Percentiles rank a stretch among this genome's conserved stretches.
Conservation (phyloP, 106 monocot species). For the Acorus gramineus region DNA sequence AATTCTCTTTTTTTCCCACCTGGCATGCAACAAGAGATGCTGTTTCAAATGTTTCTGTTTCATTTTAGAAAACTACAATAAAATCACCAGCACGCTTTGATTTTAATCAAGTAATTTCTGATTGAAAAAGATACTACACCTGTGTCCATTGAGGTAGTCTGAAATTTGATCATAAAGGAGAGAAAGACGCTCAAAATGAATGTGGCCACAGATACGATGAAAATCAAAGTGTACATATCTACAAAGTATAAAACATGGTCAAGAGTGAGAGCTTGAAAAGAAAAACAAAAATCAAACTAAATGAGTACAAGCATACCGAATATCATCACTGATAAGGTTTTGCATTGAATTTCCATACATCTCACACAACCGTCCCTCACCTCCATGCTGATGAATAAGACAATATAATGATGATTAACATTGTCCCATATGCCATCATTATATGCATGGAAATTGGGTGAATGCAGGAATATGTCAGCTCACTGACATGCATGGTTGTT, state of each 20-base stretch:
- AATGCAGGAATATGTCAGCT: no score
- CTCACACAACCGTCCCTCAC: constrained; percentile 74
- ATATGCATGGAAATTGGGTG: no score
- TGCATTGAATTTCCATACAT: constrained; percentile 68
- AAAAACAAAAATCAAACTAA: constrained; percentile 4
- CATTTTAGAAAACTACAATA: no score
- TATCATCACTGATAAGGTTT: constrained; percentile 61
- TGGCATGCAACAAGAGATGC: no score
- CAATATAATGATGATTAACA: no score
- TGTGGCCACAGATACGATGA: constrained; percentile 85
- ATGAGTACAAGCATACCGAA: constrained; percentile 34
- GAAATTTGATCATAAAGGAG: constrained; percentile 82
- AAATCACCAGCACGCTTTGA: no score
- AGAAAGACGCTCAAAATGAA: constrained; percentile 95
- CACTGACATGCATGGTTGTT: no score
- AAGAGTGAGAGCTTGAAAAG: neutral
- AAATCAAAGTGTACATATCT: constrained; percentile 99
- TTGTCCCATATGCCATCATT: no score
- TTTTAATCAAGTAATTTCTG: no score
- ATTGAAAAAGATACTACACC: constrained; percentile 26
- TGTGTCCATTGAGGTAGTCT: constrained; percentile 50
- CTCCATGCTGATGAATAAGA: constrained; percentile 55
- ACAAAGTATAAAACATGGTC: constrained; percentile 5
- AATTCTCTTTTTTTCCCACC: no score
- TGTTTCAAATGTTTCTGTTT: no score